Conservation (phyloP, 2,329 filamentous ascomycete species). For the Beauveria bassiana region DNA sequence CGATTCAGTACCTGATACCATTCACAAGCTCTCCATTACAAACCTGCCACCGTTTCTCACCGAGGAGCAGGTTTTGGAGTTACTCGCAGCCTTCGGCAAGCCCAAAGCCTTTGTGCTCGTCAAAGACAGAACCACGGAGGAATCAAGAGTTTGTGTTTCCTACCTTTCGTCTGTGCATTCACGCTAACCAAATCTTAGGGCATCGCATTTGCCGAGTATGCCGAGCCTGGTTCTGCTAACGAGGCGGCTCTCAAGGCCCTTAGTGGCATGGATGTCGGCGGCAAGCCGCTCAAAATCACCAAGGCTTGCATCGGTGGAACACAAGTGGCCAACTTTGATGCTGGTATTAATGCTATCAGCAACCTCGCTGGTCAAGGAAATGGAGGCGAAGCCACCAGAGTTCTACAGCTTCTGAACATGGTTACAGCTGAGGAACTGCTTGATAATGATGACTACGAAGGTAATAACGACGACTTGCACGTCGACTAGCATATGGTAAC, state of each 20-base stretch:
- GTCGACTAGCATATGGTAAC: constrained; percentile 12
- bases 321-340: constrained; percentile 86
- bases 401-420: constrained; percentile 95
- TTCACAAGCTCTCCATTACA: constrained; percentile 89
- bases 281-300: constrained; percentile 74
- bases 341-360: constrained; percentile 95
- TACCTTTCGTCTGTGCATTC: constrained; percentile 17
- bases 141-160: constrained; percentile 64
- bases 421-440: constrained; percentile 92
- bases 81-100: constrained; percentile 84
- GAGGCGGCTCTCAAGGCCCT: constrained; percentile 83
- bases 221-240: constrained; percentile 61
- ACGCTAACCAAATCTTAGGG: constrained; percentile 47
- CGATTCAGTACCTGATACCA: constrained; percentile 77
- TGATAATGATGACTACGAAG: constrained; percentile 91
- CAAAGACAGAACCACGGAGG: constrained; percentile 76
- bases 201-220: constrained; percentile 94
- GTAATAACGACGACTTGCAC: constrained; percentile 38
- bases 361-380: constrained; percentile 87
- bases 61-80: constrained; percentile 86
- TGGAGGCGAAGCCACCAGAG: constrained; percentile 71
- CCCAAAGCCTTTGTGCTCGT: constrained; percentile 87
- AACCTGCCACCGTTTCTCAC: constrained; percentile 83
- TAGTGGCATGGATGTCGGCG: constrained; percentile 88
- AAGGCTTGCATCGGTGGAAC: constrained; percentile 89